These are phyloP conservation scores for Alternaria novae-zelandiae DNA, from an alignment of 2,329 filamentous ascomycete species.

Conservation along the genomic window DNA sequence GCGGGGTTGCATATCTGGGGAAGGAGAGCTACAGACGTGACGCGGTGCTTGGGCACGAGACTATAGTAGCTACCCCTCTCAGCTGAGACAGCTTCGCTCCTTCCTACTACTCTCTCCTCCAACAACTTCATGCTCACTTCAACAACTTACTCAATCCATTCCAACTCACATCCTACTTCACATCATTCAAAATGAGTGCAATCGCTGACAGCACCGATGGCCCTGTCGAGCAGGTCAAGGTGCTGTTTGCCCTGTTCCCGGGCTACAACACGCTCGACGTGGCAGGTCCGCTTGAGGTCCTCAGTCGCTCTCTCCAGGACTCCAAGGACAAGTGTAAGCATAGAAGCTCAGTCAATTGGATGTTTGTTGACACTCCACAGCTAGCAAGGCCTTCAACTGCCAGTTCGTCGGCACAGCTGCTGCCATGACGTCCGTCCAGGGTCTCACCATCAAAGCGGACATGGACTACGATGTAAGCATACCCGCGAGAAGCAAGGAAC, in stretches of 20 bases:
- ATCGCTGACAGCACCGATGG: conserved; percentile 47
- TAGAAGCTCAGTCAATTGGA: conserved; percentile 1
- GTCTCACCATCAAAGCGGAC: conserved; percentile 74
- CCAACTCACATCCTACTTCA: conserved; percentile 20
- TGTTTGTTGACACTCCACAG: conserved; percentile 44
- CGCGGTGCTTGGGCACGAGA: conserved; percentile 29
- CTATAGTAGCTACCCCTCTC: conserved; percentile 26
- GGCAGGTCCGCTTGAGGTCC: conserved; percentile 64
- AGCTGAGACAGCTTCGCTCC: conserved; percentile 23
- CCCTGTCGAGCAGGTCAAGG: conserved; percentile 66
- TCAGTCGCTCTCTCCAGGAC: conserved; percentile 62
- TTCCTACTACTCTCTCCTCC: conserved; percentile 24
- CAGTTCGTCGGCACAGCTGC: conserved; percentile 57
- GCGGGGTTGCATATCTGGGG: conserved; percentile 37
- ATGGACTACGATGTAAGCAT: conserved; percentile 67
- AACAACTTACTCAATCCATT: conserved; percentile 24
- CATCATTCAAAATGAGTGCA: conserved; percentile 49
- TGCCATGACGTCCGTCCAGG: conserved; percentile 63
- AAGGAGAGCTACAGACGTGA: conserved; percentile 26
- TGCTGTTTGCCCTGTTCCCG: conserved; percentile 64
- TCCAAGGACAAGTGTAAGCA: conserved; percentile 58
- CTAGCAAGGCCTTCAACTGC: conserved; percentile 61
- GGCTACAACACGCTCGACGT: conserved; percentile 65
- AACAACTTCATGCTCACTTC: conserved; percentile 22
- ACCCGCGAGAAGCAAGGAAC: not conserved